Base-by-base conservation (phyloP, 306 rosid genomes). In the Corylus americana region DNA sequence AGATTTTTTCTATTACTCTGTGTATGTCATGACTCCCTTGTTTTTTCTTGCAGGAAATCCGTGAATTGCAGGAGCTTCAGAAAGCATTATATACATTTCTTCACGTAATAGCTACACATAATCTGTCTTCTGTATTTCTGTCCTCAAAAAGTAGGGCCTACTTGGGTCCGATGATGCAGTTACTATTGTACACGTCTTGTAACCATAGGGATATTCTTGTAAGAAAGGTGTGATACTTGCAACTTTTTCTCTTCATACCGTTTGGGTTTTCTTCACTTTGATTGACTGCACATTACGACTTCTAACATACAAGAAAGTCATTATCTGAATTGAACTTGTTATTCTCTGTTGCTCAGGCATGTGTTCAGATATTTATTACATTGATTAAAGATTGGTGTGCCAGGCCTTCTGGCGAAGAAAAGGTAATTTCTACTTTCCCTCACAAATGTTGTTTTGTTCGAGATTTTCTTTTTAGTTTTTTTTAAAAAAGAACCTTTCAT, bases 41-140 rank as follows among this genome's bases (percentile, higher is more conserved):
- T 64, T 35, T 66, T 59, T 57, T 67, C 66, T 61, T 83, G 82
- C 66, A 95, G 98, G 98, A 95, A 90, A 85, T 92, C 80, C 96
- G 98, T 49, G 98, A 95, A 79, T 83, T 95, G 86, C 98, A 91
- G 87, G 98, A 95, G 85, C 98, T 95, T 84, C 98, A 92, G 76
- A 90, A 87, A 70, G 89, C 87, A 68, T 85, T 95, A 62, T 90
- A 86, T 85, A 90, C 98, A 42, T 95, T 95, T 91, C 98, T 95
- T 57, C 97, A 95, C 58, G 98, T 93, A 88, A 90, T 95, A 72
- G 51, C 93, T 45, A 82, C 94, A 25, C 98, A 92, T 70, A 90
- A 89, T 69, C 87, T 95, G 64, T 95, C 98, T 77, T 83, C 90
- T 42, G 82, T 95, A 70, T 92, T 95, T 80, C 86, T 95, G 76